Conservation (phyloP, 2,329 filamentous ascomycete species). For the Tolypocladium ovalisporum region DNA sequence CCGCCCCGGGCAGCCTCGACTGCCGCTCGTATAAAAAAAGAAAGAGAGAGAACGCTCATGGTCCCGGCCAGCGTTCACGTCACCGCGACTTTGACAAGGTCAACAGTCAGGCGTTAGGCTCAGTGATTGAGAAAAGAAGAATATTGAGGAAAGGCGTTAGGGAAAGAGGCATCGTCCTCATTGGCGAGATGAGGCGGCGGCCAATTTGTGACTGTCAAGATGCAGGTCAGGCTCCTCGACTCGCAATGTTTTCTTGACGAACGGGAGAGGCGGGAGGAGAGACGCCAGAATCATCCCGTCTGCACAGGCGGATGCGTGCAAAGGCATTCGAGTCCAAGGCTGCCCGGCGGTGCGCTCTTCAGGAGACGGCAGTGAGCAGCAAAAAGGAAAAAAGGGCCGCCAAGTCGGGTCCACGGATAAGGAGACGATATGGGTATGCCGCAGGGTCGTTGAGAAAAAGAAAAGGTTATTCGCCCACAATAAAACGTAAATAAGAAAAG, state of each 20-base stretch:
- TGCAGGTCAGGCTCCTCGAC: not conserved
- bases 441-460: not conserved
- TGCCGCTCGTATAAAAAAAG: not conserved
- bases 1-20: not conserved
- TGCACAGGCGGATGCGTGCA: not conserved
- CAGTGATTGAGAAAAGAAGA: slow-evolving; percentile 5
- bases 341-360: not conserved
- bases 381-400: not conserved
- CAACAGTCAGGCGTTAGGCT: not conserved
- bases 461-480: not conserved
- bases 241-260: not conserved
- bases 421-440: not conserved
- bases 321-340: not conserved
- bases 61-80: not conserved
- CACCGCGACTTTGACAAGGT: not conserved
- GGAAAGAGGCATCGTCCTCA: slow-evolving; percentile 5
- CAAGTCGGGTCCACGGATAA: not conserved
- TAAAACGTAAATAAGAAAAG: not conserved
- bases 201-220: not conserved
- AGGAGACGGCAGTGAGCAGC: slow-evolving; percentile 6
- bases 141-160: slow-evolving; percentile 10
- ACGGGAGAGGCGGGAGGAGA: not conserved
- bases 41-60: not conserved
- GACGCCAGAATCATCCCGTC: not conserved
- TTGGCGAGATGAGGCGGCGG: not conserved